Evolutionary conservation across 768 basidiomycete genomes (phyloP).

Genomic region (Collybiopsis luxurians): DNA sequence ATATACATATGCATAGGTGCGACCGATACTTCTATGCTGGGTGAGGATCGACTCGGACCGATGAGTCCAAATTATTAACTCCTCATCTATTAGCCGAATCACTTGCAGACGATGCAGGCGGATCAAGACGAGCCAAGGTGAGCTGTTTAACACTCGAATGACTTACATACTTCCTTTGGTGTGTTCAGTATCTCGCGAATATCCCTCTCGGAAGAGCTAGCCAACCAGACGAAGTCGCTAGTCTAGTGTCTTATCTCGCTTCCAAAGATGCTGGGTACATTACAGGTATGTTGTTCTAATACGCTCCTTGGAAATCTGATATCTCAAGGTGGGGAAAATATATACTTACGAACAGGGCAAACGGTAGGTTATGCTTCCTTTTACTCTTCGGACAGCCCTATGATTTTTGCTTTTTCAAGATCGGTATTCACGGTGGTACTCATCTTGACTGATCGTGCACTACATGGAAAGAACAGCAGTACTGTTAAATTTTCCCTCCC

Average conservation of each 20-base stretch:
- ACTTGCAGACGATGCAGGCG: background rate
- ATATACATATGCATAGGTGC: background rate
- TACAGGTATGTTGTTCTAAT: conserved; percentile 23
- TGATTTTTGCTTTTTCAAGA: too few relatives aligned
- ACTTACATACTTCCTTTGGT: background rate
- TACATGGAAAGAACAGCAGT: background rate
- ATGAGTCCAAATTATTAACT: too few relatives aligned
- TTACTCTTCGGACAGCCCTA: too few relatives aligned
- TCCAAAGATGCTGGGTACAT: conserved; percentile 29
- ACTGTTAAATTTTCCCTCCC: too few relatives aligned
- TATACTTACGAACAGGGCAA: too few relatives aligned
- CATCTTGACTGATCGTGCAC: too few relatives aligned
- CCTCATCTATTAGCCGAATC: too few relatives aligned
- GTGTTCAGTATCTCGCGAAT: background rate
- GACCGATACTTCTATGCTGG: conserved; percentile 9
- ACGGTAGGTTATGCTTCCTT: too few relatives aligned
- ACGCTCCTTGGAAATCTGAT: background rate
- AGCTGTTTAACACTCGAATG: background rate
- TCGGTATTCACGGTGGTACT: too few relatives aligned
- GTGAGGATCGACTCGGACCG: background rate
- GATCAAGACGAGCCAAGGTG: background rate
- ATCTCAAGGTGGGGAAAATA: too few relatives aligned
- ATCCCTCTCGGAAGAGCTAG: conserved; percentile 15
- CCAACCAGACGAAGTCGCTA: conserved; percentile 25
- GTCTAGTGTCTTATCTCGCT: conserved; percentile 29